Base-by-base conservation (phyloP, 306 rosid genomes). In the Prunus kanzakura region DNA sequence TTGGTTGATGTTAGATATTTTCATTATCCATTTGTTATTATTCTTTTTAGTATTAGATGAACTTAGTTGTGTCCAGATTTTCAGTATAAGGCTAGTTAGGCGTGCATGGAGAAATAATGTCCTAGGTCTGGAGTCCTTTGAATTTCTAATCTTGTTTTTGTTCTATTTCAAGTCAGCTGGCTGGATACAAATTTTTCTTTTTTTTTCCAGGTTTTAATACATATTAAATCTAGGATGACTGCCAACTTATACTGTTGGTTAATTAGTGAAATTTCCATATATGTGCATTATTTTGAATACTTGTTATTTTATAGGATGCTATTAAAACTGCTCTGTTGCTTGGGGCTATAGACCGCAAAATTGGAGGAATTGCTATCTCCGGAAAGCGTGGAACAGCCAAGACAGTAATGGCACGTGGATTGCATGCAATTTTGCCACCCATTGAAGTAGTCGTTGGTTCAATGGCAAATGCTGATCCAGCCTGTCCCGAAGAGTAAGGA, bases 301-400 rank as follows among this genome's bases (percentile, higher is more conserved):
- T 46, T 22, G 43, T 56, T 77, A 27, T 75, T 78, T 51, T 84
- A 71, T 81, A 91, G 98, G 98, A 95, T 95, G 91, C 96, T 49
- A 89, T 95, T 27, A 95, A 95, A 83, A 89, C 97, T 69, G 97
- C 98, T 69, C 93, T 94, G 35, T 79, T 94, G 86, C 98, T 92
- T 80, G 98, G 98, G 65, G 96, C 98, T 22, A 85, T 75, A 71
- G 97, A 95, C 84, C 88, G 91, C 65, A 88, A 85, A 69, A 87
- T 95, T 73, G 97, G 98, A 76, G 98, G 98, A 64, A 90, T 90
- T 84, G 98, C 97, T 52, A 92, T 95, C 80, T 89, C 93, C 12
- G 98, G 97, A 82, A 90, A 56, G 86, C 83, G 97, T 64, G 98
- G 97, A 82, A 92, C 98, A 72, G 97, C 96, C 73, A 94, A 94